phyloP scores from a whole-genome alignment of 768 basidiomycete species.

The Amylocystis lapponica region DNA sequence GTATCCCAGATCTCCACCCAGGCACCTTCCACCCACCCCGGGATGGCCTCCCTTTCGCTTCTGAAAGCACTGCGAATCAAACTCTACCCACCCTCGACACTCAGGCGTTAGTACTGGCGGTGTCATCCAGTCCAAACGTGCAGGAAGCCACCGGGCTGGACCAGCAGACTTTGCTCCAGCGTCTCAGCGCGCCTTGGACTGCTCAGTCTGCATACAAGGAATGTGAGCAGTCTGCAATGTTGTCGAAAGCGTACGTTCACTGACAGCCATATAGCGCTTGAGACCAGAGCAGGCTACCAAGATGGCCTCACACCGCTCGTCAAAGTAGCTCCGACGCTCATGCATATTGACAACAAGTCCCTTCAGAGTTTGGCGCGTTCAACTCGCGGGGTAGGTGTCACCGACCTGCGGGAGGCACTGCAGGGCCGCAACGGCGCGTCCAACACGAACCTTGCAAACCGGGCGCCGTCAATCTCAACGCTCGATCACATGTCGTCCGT shows the following conservation, averaged over 20 bases:
- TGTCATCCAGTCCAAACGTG: slow-evolving; percentile 47
- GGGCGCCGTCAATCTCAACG: slow-evolving; percentile 73
- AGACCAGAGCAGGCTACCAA: slow-evolving; percentile 45
- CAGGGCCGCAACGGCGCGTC: slow-evolving; percentile 83
- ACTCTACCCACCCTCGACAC: slow-evolving; percentile 44
- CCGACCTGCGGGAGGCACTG: slow-evolving; percentile 82
- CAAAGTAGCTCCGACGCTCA: slow-evolving; percentile 78
- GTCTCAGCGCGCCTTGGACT: slow-evolving; percentile 62
- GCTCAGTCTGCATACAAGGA: slow-evolving; percentile 68
- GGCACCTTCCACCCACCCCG: slow-evolving; percentile 41
- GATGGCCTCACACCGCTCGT: slow-evolving; percentile 72
- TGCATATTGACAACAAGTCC: slow-evolving; percentile 89
- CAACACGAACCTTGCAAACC: slow-evolving; percentile 55
- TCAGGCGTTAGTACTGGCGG: slow-evolving; percentile 46
- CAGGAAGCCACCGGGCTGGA: slow-evolving; percentile 65
- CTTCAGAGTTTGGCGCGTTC: slow-evolving; percentile 79
- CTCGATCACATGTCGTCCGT: slow-evolving; percentile 60
- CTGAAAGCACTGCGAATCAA: slow-evolving; percentile 17
- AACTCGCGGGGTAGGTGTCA: slow-evolving; percentile 77
- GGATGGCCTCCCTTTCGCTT: slow-evolving; percentile 38
- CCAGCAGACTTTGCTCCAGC: slow-evolving; percentile 44
- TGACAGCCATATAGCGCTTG: slow-evolving; percentile 41
- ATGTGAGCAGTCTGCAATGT: slow-evolving; percentile 47
- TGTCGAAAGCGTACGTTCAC: not conserved
- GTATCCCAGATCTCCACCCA: slow-evolving; percentile 33